Evolutionary conservation across 352 stramenopile species (phyloP).

Genomic region (Phytophthora idaei): DNA sequence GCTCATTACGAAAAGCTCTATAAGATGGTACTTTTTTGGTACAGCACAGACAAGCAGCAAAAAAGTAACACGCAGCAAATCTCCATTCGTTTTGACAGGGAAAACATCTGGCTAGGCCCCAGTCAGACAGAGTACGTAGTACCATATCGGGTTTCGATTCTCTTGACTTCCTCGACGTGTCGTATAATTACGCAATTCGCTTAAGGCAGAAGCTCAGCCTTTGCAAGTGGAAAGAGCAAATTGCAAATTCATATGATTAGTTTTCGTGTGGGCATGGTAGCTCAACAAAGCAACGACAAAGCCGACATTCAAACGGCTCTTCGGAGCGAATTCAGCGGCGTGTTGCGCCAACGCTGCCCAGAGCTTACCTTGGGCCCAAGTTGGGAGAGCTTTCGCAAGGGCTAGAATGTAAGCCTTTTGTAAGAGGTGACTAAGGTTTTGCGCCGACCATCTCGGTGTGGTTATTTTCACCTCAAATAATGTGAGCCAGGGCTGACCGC

Average conservation of each 20-base stretch:
- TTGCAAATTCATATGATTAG: constrained; percentile 6
- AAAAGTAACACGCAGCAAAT: no score
- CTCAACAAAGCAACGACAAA: constrained; percentile 3
- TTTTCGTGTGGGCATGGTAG: constrained; percentile 1
- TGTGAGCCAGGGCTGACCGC: not conserved
- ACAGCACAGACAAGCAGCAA: no score
- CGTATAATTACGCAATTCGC: not conserved
- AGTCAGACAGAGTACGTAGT: no score
- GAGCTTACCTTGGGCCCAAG: no score
- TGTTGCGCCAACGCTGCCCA: not conserved
- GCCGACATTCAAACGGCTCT: not conserved
- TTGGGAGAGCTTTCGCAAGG: no score
- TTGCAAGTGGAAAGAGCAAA: constrained; percentile 9
- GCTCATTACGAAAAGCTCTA: no score
- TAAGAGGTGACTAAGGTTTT: not conserved
- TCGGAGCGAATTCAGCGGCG: not conserved
- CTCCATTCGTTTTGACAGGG: no score
- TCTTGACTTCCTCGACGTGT: not conserved
- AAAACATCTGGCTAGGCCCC: no score
- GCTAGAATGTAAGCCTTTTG: not conserved
- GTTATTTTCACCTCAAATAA: not conserved
- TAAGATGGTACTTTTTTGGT: no score
- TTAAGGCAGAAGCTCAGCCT: not conserved
- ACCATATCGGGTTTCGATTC: not conserved
- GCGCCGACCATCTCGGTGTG: not conserved